Conservation (phyloP, 805 yeast genomes). For the Candida pini region DNA sequence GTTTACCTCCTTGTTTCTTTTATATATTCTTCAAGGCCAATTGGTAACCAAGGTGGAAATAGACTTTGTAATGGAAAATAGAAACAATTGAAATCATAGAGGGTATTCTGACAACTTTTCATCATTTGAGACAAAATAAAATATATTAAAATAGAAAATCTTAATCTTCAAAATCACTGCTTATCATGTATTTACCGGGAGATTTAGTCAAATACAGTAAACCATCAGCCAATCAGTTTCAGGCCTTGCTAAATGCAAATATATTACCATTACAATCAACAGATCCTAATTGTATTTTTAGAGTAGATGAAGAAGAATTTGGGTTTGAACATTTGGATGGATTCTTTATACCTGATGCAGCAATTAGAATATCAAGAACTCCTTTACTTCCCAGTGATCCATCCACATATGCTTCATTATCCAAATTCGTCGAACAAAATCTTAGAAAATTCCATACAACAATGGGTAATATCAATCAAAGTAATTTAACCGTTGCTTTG, state of each 20-base stretch:
- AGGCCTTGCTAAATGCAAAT: conserved; percentile 22
- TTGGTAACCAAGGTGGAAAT: too few species aligned
- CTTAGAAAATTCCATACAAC: conserved; percentile 34
- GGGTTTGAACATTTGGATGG: conserved; percentile 29
- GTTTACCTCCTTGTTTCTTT: too few species aligned
- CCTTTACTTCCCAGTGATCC: conserved; percentile 37
- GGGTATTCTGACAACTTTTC: too few species aligned
- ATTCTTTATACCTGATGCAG: conserved; percentile 26
- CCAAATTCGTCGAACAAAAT: conserved; percentile 41
- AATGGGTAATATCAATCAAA: conserved; percentile 31
- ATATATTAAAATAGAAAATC: too few species aligned
- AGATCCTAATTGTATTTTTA: conserved; percentile 29
- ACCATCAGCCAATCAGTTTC: conserved; percentile 23
- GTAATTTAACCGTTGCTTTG: conserved; percentile 36
- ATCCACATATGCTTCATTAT: conserved; percentile 46
- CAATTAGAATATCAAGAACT: conserved; percentile 30
- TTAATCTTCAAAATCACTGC: too few species aligned
- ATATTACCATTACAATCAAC: conserved; percentile 30
- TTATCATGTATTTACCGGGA: conserved; percentile 28
- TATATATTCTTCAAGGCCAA: too few species aligned
- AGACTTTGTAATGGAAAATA: too few species aligned
- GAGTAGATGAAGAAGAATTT: conserved; percentile 25
- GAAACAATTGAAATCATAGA: too few species aligned
- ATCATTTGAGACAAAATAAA: too few species aligned
- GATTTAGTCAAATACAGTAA: conserved; percentile 23